Evolutionary conservation across 257 asterid species (phyloP), one percentile per base, ranked within the genome.

Genomic region (Salvia splendens): DNA sequence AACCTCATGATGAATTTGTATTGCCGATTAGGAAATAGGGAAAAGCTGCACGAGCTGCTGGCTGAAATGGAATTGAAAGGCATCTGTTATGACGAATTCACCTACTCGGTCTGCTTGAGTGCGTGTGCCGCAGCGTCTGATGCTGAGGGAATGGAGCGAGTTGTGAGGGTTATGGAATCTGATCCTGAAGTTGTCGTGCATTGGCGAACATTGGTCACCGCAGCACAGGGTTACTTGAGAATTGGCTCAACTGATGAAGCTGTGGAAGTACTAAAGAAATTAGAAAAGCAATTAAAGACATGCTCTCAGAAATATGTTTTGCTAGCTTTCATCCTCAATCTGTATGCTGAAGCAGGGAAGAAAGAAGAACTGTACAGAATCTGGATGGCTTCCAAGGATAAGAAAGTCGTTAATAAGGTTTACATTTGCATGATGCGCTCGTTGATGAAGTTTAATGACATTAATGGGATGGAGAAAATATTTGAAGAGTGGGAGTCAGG

Each of bases 1-100:
- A 87, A 79, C 69, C 83, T 85, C 55, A 66, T 89, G 85, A 89
- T 89, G 95, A 80, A 78, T 54, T 73, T 89, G 4, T 69, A 87
- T 58, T 78, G 53, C 75, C 73, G 61, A 30, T 55, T 73, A 67
- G 86, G 88, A 40, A 57, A 73, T 59, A 61, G 40, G 17, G 81
- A 58, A 53, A 83, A 78, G 71, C 12, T 85, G 42, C 71, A 74
- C 24, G 67, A 56, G 12, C 64, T 85, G 70, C 78, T 87, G 82
- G 15, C 55, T 43, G 92, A 89, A 81, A 87, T 89, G 94, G 81
- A 82, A 65, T 70, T 41, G 3, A 80, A 75, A 66, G 82, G 89
- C 61, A 33, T 89, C 49, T 3, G 61, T 10, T 66, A 67, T 61
- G 88, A 86, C 68, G 55, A 58, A 6, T 81, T 75, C 77, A 84